Evolutionary conservation across 768 basidiomycete species (phyloP).

Genomic region (Crassisporium funariophilum): DNA sequence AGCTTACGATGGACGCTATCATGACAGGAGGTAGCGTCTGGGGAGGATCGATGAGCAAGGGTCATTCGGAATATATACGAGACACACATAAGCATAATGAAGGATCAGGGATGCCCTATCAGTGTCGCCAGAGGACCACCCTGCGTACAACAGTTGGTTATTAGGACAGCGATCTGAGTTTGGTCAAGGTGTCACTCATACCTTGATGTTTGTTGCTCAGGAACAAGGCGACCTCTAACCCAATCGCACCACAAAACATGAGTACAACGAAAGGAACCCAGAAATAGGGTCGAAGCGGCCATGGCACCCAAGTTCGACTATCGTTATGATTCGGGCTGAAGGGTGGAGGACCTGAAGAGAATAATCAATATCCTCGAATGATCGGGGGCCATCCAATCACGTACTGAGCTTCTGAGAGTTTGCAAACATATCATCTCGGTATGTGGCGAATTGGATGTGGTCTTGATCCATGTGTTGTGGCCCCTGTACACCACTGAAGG

Average conservation of each 20-base stretch:
- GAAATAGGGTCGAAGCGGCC: constrained; percentile 48
- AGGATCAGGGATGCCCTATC: constrained; percentile 36
- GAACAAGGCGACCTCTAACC: constrained; percentile 47
- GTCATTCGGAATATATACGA: neutral
- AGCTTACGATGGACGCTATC: constrained; percentile 45
- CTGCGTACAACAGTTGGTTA: constrained; percentile 22
- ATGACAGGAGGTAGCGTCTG: constrained; percentile 57
- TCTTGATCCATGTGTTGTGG: neutral
- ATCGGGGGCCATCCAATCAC: neutral
- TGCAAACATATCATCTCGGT: constrained; percentile 11
- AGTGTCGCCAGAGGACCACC: constrained; percentile 44
- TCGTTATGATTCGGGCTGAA: neutral
- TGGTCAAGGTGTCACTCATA: constrained; percentile 12
- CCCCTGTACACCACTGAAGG: neutral
- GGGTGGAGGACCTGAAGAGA: neutral
- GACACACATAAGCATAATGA: constrained; percentile 57
- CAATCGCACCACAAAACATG: constrained; percentile 41
- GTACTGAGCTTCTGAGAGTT: neutral
- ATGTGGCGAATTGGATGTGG: constrained; percentile 25
- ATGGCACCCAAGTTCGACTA: constrained; percentile 38
- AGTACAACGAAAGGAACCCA: constrained; percentile 44
- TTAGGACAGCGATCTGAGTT: neutral
- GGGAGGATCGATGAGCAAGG: neutral
- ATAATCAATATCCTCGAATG: neutral
- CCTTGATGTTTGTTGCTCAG: constrained; percentile 49